These are phyloP conservation scores for Physcomitrellopsis africana DNA, from an alignment of 225 moss, liverwort and hornwort genomes.

Conservation along the genomic window DNA sequence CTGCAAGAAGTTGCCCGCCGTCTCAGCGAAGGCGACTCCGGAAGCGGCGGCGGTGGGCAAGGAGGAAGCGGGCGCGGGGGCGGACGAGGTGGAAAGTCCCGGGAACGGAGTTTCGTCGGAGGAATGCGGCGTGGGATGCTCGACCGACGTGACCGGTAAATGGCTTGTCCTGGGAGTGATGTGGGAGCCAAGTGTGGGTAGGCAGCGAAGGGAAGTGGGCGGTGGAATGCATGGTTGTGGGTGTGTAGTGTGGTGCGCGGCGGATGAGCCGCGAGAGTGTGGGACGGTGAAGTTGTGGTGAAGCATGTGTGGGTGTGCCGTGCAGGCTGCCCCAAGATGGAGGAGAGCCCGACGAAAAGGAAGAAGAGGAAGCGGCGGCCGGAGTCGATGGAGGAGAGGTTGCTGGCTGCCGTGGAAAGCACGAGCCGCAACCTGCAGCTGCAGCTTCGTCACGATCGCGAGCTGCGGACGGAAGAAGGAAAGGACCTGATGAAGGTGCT, in stretches of 20 bases:
- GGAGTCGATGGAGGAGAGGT: conserved; percentile 54
- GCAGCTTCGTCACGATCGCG: conserved; percentile 60
- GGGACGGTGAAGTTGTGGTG: background rate
- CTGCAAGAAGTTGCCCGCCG: conserved; percentile 52
- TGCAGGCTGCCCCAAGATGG: conserved; percentile 51
- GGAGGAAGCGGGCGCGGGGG: conserved; percentile 51
- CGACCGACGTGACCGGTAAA: conserved; percentile 59
- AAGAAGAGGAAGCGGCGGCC: conserved; percentile 56
- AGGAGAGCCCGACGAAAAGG: conserved; percentile 47
- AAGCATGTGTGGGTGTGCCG: conserved; percentile 4
- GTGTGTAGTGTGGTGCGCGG: too few relatives aligned
- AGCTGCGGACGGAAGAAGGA: conserved; percentile 63
- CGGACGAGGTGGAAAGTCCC: conserved; percentile 51
- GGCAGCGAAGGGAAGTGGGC: too few relatives aligned
- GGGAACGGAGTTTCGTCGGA: conserved; percentile 48
- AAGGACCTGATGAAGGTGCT: conserved; percentile 53
- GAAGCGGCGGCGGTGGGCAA: conserved; percentile 44
- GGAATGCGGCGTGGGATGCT: conserved; percentile 49
- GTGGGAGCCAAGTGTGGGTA: too few relatives aligned
- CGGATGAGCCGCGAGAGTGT: background rate
- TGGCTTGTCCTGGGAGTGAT: background rate
- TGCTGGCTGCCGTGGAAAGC: conserved; percentile 56
- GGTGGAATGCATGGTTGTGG: too few relatives aligned
- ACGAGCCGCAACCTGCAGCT: conserved; percentile 53
- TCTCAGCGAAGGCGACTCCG: conserved; percentile 41